phyloP scores from a whole-genome alignment of 352 stramenopile species.

The Thalassiosira pacifica region DNA sequence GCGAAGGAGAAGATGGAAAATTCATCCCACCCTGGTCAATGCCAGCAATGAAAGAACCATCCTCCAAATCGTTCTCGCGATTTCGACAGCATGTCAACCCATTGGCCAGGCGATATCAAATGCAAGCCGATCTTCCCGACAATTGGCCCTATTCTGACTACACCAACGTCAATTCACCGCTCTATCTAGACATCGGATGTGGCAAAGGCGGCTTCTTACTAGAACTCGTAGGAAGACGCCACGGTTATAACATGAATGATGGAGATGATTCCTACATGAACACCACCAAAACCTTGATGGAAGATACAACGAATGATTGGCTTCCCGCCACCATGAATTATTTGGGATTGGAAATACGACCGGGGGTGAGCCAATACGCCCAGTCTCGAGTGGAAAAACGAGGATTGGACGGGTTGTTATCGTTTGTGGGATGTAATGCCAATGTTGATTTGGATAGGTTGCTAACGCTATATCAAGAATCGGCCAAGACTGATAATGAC shows the following conservation, averaged over 20 bases:
- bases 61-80: slow-evolving; percentile 60
- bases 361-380: slow-evolving; percentile 74
- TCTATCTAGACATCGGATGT: slow-evolving; percentile 86
- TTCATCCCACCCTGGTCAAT: slow-evolving; percentile 59
- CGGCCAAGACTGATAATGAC: slow-evolving; percentile 17
- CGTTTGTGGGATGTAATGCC: slow-evolving; percentile 86
- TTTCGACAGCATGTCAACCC: slow-evolving; percentile 87
- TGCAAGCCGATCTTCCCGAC: slow-evolving; percentile 66
- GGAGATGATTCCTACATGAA: slow-evolving; percentile 10
- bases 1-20: slow-evolving; percentile 13
- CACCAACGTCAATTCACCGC: slow-evolving; percentile 63
- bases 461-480: slow-evolving; percentile 68
- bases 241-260: slow-evolving; percentile 31
- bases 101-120: slow-evolving; percentile 75
- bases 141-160: slow-evolving; percentile 77
- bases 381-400: slow-evolving; percentile 69
- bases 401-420: slow-evolving; percentile 62
- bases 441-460: slow-evolving; percentile 86
- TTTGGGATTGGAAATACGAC: slow-evolving; percentile 85
- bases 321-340: slow-evolving; percentile 78
- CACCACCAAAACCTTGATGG: background rate
- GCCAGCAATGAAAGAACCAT: slow-evolving; percentile 9
- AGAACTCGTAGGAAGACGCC: slow-evolving; percentile 67
- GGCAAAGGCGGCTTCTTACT: slow-evolving; percentile 84
- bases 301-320: slow-evolving; percentile 35